Base-by-base conservation (phyloP, 106 monocot species). In the Acorus calamus region DNA sequence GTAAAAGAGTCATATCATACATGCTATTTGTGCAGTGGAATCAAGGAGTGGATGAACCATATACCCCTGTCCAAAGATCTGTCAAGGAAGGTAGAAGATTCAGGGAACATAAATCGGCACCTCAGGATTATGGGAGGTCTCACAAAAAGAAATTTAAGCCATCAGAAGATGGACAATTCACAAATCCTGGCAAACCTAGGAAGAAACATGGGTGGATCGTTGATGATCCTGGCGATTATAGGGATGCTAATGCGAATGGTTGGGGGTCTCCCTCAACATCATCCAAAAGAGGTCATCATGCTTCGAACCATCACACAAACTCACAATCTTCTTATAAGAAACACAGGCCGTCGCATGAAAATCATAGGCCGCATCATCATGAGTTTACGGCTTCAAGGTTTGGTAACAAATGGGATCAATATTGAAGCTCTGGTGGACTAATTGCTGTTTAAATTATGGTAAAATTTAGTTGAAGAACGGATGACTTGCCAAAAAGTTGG, bases 121-220 rank as follows among this genome's bases (percentile, higher is more conserved):
- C 83, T 49, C 11, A 56, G 62, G 66, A 81, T 53, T 53, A 67
- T 71, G 79, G 67, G 4, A 84, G 50, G 63, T 11, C 44, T 46
- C 44, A 48, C 14, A 78, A 66, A 62, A 71, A 69, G 42, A 78
- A 78, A 66, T 61, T 66, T 8, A 11, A 13, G 45, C 7, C 14
- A 10, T 44, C 67, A 63, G 74, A 77, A 41, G 75, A 76, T 49
- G 76, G 66, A 55, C 50, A 61, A 45, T 75, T 63, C 8, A 53
- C 11, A 14, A 12, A 59, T 56, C 2, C 69, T 44, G 11, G 42
- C n/a, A 83, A 81, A 47, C 81, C 84, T 14, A 80, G 62, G 59
- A 46, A 41, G 14, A 80, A 56, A 46, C 76, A 83, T 53, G 80
- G 80, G 49, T 80, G 84, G 84, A 76, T 69, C 14, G 75, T 70